Evolutionary conservation across 1,284 basidiomycete genomes (phyloP).

Genomic region (Boletellus deceptivus): DNA sequence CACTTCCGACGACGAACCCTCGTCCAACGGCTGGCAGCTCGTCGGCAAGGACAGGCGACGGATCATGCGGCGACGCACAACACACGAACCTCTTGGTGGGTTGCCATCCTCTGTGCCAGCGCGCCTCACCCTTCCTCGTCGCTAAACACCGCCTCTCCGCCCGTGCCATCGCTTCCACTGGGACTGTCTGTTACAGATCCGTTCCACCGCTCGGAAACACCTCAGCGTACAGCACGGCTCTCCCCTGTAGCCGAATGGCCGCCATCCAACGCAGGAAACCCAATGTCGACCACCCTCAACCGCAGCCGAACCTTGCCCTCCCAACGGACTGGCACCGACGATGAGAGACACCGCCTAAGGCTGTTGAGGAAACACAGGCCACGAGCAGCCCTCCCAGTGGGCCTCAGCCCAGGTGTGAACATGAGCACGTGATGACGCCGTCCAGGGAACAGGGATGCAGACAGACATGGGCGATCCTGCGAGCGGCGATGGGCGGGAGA

Average conservation of each 20-base stretch:
- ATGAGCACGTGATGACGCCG: conserved; percentile 18
- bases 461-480: neutral
- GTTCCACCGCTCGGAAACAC: conserved; percentile 9
- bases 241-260: conserved; percentile 46
- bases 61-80: conserved; percentile 54
- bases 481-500: conserved; percentile 1
- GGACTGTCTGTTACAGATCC: conserved; percentile 19
- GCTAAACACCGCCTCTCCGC: conserved; percentile 23
- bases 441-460: neutral
- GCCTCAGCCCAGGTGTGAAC: conserved; percentile 22
- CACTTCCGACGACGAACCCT: conserved; percentile 47
- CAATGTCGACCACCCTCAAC: conserved; percentile 30
- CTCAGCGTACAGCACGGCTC: conserved; percentile 32
- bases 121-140: conserved; percentile 28
- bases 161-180: conserved; percentile 2
- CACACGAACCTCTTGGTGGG: conserved; percentile 53
- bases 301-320: conserved; percentile 64
- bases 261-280: conserved; percentile 25
- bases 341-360: conserved; percentile 40
- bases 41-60: conserved; percentile 40
- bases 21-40: conserved; percentile 46
- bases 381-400: conserved; percentile 28
- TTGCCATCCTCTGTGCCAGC: conserved; percentile 36
- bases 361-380: conserved; percentile 51
- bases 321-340: conserved; percentile 32